These are phyloP conservation scores for Coelastrella sp. DNA, from an alignment of 139 green algal genomes.

Conservation along the genomic window DNA sequence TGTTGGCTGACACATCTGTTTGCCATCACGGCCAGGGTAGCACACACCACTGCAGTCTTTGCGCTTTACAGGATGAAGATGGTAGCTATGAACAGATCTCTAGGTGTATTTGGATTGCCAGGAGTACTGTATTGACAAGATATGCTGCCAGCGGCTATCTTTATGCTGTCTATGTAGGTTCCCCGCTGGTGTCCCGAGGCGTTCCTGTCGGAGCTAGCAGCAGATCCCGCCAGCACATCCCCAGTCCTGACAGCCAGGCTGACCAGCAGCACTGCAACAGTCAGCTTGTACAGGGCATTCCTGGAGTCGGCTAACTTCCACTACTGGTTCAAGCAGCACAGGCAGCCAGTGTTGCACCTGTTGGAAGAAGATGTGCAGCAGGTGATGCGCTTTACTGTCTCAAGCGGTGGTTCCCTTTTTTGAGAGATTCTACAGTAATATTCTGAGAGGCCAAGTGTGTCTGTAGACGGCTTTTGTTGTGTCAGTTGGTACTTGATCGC, in stretches of 20 bases:
- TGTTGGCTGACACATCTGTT: too few species aligned
- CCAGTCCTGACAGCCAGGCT: constrained; percentile 28
- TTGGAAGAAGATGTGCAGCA: constrained; percentile 16
- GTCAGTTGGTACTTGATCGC: too few species aligned
- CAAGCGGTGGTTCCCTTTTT: too few species aligned
- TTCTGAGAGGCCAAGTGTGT: too few species aligned
- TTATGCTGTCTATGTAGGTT: constrained; percentile 6
- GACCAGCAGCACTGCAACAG: constrained; percentile 34
- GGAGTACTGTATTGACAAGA: neutral
- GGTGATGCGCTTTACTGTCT: too few species aligned
- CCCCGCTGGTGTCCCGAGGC: neutral
- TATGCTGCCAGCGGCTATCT: neutral
- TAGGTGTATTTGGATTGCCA: too few species aligned
- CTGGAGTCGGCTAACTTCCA: constrained; percentile 75
- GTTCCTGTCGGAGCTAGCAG: constrained; percentile 6
- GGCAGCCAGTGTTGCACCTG: constrained; percentile 51
- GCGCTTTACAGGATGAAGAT: too few species aligned
- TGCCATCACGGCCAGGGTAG: too few species aligned
- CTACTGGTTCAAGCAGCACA: constrained; percentile 76
- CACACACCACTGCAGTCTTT: too few species aligned
- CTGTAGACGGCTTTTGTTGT: too few species aligned
- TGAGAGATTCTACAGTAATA: too few species aligned
- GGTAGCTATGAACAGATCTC: too few species aligned
- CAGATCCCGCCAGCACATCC: neutral
- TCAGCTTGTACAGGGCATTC: constrained; percentile 80